These are phyloP conservation scores for Pythium grandisporangium DNA, from an alignment of 352 stramenopile species.

Conservation along the genomic window DNA sequence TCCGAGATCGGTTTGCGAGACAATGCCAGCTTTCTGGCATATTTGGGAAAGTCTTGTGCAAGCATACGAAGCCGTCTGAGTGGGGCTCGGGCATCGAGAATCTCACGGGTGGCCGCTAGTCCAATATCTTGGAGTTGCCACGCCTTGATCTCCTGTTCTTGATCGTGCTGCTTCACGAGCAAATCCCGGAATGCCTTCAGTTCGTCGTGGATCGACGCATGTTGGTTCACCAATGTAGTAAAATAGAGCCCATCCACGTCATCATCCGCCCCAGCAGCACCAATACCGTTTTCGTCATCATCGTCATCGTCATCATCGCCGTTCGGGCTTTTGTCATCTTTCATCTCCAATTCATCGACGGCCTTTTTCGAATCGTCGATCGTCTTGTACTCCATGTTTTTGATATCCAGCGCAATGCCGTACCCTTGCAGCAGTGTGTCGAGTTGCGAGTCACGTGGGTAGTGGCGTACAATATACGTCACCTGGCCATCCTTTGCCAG, in stretches of 20 bases:
- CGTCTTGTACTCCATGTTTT: slow-evolving; percentile 97
- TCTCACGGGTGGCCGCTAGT: slow-evolving; percentile 61
- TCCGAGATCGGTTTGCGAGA: slow-evolving; percentile 41
- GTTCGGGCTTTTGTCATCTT: slow-evolving; percentile 22
- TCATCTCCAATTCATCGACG: slow-evolving; percentile 13
- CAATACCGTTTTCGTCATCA: slow-evolving; percentile 22
- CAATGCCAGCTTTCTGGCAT: slow-evolving; percentile 67
- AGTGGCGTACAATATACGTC: slow-evolving; percentile 82
- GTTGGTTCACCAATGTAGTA: slow-evolving; percentile 39
- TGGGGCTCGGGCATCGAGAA: slow-evolving; percentile 66
- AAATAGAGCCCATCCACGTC: slow-evolving; percentile 65
- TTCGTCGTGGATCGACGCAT: slow-evolving; percentile 13
- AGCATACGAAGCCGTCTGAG: slow-evolving; percentile 72
- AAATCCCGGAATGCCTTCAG: slow-evolving; percentile 35
- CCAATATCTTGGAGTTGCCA: slow-evolving; percentile 89
- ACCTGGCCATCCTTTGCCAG: slow-evolving; percentile 44
- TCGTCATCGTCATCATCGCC: slow-evolving; percentile 17
- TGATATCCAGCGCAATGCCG: slow-evolving; percentile 90
- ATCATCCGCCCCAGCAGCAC: slow-evolving; percentile 32
- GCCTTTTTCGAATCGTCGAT: slow-evolving; percentile 87
- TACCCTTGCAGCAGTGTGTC: slow-evolving; percentile 88
- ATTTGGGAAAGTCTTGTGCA: slow-evolving; percentile 86
- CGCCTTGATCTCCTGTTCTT: slow-evolving; percentile 47
- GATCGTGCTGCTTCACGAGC: slow-evolving; percentile 28
- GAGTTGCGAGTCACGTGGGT: slow-evolving; percentile 44